A percentile compares a stretch with the other conserved stretches of the same genome.
phyloP scores from a whole-genome alignment of 2,329 filamentous ascomycete species.

The Alternaria sp. region DNA sequence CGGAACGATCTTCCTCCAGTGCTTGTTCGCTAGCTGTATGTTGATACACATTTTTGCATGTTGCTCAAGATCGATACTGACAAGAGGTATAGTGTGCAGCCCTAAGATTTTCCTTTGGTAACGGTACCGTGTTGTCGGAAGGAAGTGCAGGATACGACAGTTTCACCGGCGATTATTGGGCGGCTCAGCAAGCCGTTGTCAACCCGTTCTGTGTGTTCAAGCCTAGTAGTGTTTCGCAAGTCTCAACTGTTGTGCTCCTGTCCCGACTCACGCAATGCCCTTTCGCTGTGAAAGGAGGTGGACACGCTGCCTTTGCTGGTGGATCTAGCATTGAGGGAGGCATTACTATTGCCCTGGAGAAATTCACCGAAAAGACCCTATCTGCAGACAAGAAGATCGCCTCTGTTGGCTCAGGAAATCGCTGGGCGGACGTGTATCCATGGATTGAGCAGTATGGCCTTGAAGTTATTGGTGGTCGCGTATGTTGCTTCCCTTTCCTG shows the following conservation, averaged over 20 bases:
- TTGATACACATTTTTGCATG: not conserved
- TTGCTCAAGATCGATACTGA: not conserved
- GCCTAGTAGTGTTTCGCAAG: constrained; percentile 22
- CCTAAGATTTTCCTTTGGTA: constrained; percentile 19
- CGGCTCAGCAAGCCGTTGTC: constrained; percentile 30
- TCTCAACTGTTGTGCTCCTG: constrained; percentile 28
- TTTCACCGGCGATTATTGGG: constrained; percentile 34
- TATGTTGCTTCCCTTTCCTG: constrained; percentile 7
- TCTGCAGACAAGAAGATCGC: constrained; percentile 29
- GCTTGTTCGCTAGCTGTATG: constrained; percentile 32
- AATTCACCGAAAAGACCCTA: constrained; percentile 29
- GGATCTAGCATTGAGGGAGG: constrained; percentile 41
- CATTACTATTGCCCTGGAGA: constrained; percentile 38
- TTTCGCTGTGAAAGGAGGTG: constrained; percentile 52
- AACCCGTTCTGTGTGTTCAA: constrained; percentile 39
- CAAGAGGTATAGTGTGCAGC: constrained; percentile 22
- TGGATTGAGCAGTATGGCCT: constrained; percentile 36
- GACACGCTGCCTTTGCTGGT: constrained; percentile 36
- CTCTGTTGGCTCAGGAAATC: constrained; percentile 39
- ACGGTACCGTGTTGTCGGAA: constrained; percentile 17
- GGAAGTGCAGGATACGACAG: constrained; percentile 24
- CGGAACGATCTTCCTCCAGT: constrained; percentile 6
- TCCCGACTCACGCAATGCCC: constrained; percentile 35
- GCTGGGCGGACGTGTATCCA: constrained; percentile 45
- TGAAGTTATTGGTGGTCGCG: constrained; percentile 40